Conservation (phyloP, 306 rosid genomes). For the Vigna trinervia region DNA sequence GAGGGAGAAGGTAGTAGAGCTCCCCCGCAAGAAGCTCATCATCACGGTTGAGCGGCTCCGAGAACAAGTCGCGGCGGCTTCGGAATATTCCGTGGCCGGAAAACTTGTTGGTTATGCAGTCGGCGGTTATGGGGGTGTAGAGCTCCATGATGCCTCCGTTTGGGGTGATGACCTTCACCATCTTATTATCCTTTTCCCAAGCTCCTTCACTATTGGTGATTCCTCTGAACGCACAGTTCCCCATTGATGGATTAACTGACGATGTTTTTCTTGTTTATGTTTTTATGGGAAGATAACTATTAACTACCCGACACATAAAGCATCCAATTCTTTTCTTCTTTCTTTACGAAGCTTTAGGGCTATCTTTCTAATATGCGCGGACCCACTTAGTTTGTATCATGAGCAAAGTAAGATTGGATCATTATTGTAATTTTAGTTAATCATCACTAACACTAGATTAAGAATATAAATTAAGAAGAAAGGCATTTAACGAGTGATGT, state of each 20-base stretch:
- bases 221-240: slow-evolving; percentile 70
- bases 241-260: slow-evolving; percentile 48
- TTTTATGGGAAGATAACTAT: not conserved
- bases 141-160: slow-evolving; percentile 82
- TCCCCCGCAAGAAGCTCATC: slow-evolving; percentile 60
- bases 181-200: not conserved
- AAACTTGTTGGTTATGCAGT: slow-evolving; percentile 58
- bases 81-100: slow-evolving; percentile 76
- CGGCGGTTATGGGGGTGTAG: slow-evolving; percentile 61
- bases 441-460: not conserved
- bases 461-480: too few species aligned
- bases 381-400: slow-evolving; percentile 42
- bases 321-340: slow-evolving; percentile 62
- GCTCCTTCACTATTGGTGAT: not conserved
- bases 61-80: slow-evolving; percentile 49
- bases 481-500: too few species aligned
- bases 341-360: not conserved
- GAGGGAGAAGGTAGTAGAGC: slow-evolving; percentile 75
- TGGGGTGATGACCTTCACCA: slow-evolving; percentile 68
- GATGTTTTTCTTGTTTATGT: not conserved
- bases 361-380: slow-evolving; percentile 19
- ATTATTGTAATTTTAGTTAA: not conserved
- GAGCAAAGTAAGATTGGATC: not conserved
- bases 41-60: slow-evolving; percentile 56
- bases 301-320: slow-evolving; percentile 53